A percentile compares a stretch with the other conserved stretches of the same genome.
These are phyloP conservation scores for Tetrapisispora fleetii DNA, from an alignment of 805 yeast species.

Conservation along the genomic window DNA sequence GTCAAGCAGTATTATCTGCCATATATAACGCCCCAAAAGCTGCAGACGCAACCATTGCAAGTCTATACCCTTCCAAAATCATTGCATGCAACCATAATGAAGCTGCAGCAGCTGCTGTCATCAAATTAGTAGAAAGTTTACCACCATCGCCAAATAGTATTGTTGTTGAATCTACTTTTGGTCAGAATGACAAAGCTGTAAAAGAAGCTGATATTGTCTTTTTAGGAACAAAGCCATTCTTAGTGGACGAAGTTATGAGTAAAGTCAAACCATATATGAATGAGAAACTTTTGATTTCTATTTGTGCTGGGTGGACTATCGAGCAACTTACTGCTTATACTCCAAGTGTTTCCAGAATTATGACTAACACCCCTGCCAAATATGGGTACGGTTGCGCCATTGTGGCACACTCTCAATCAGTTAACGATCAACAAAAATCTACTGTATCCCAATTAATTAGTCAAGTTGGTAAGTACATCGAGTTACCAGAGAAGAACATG, in stretches of 20 bases:
- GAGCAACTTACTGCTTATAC: slow-evolving; percentile 48
- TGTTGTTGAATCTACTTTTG: slow-evolving; percentile 43
- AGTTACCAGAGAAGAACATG: slow-evolving; percentile 82
- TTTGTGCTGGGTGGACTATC: slow-evolving; percentile 90
- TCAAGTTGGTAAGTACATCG: slow-evolving; percentile 54
- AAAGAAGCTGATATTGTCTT: slow-evolving; percentile 57
- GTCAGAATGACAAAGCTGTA: slow-evolving; percentile 51
- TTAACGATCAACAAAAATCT: slow-evolving; percentile 32
- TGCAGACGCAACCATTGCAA: slow-evolving; percentile 18
- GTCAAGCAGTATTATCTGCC: slow-evolving; percentile 83
- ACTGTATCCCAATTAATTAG: slow-evolving; percentile 37
- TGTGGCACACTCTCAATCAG: slow-evolving; percentile 57
- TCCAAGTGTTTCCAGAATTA: slow-evolving; percentile 67
- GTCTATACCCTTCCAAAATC: slow-evolving; percentile 55
- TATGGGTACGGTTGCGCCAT: slow-evolving; percentile 92
- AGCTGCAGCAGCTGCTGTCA: slow-evolving; percentile 40
- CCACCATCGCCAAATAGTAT: slow-evolving; percentile 36
- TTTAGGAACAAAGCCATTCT: slow-evolving; percentile 82
- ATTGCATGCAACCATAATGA: slow-evolving; percentile 55
- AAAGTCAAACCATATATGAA: slow-evolving; percentile 38
- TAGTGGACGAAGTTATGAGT: slow-evolving; percentile 52
- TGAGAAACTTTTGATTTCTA: slow-evolving; percentile 59
- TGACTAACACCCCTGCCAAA: slow-evolving; percentile 96
- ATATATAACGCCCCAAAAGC: slow-evolving; percentile 27
- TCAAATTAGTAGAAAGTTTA: slow-evolving; percentile 37